These are phyloP conservation scores for Calonectria hawksworthii DNA, from an alignment of 2,329 filamentous ascomycete species.

Conservation along the genomic window DNA sequence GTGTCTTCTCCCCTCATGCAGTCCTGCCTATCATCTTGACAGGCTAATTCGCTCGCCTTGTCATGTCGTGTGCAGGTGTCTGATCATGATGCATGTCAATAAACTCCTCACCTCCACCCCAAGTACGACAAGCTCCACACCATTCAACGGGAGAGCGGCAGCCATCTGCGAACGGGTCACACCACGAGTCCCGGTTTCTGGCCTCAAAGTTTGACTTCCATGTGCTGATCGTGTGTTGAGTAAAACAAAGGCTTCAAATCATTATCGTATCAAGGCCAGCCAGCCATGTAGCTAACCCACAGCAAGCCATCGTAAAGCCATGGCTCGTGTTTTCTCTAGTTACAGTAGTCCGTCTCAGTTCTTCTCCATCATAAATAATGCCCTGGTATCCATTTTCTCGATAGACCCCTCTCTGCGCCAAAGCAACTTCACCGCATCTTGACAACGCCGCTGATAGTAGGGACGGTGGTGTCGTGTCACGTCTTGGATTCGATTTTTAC, in stretches of 20 bases:
- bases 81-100: background rate
- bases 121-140: conserved; percentile 6
- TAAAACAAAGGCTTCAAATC: conserved; percentile 29
- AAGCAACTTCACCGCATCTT: conserved; percentile 32
- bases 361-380: conserved; percentile 24
- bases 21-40: too few species aligned
- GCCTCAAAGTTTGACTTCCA: background rate
- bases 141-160: background rate
- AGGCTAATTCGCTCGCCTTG: background rate
- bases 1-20: background rate
- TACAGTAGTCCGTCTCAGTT: conserved; percentile 23
- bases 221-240: background rate
- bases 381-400: conserved; percentile 36
- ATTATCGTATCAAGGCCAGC: conserved; percentile 29
- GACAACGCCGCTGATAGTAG: conserved; percentile 37
- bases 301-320: conserved; percentile 19
- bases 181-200: background rate
- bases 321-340: conserved; percentile 20
- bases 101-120: conserved; percentile 9
- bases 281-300: conserved; percentile 11
- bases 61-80: background rate
- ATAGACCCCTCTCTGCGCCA: conserved; percentile 28
- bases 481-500: conserved; percentile 40
- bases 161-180: background rate
- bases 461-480: conserved; percentile 32